Percentiles rank a stretch among this genome's conserved stretches.
These are phyloP conservation scores for Ustilago bromivora DNA, from an alignment of 1,284 basidiomycete genomes.

Conservation along the genomic window DNA sequence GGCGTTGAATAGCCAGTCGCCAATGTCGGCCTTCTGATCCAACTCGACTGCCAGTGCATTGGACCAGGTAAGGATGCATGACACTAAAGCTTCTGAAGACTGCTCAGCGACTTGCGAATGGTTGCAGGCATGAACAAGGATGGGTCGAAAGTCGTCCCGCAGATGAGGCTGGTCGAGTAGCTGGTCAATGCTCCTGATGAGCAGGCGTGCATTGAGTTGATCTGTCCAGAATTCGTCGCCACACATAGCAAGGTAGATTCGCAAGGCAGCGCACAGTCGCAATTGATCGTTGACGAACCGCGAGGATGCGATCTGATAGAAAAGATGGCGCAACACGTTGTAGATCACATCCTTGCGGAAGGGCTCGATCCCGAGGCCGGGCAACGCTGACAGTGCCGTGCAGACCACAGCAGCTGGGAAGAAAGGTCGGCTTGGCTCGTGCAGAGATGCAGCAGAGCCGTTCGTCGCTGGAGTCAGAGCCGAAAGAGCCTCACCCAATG, in stretches of 20 bases:
- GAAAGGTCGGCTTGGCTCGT: conserved; percentile 53
- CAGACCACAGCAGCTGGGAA: conserved; percentile 29
- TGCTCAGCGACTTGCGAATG: conserved; percentile 15
- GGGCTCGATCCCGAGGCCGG: conserved; percentile 15
- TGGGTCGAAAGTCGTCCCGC: conserved; percentile 77
- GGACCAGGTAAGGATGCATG: conserved; percentile 38
- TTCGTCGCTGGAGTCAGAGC: conserved; percentile 15
- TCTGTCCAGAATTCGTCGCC: conserved; percentile 31
- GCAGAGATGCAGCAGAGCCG: neutral
- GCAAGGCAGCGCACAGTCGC: conserved; percentile 80
- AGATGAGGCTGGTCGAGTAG: conserved; percentile 80
- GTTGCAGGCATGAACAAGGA: conserved; percentile 72
- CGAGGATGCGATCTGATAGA: conserved; percentile 77
- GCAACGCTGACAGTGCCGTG: conserved; percentile 17
- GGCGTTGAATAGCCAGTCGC: conserved; percentile 30
- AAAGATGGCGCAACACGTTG: conserved; percentile 74
- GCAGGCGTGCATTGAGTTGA: conserved; percentile 68
- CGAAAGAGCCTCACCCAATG: conserved; percentile 9
- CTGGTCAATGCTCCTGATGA: conserved; percentile 78
- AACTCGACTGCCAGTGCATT: conserved; percentile 3
- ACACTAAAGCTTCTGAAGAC: conserved; percentile 17
- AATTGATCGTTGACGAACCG: conserved; percentile 88
- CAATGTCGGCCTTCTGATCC: neutral
- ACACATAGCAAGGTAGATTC: conserved; percentile 54
- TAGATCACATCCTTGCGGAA: conserved; percentile 35